Base-by-base conservation (phyloP, 805 yeast genomes). In the Saccharomycopsis capsularis region DNA sequence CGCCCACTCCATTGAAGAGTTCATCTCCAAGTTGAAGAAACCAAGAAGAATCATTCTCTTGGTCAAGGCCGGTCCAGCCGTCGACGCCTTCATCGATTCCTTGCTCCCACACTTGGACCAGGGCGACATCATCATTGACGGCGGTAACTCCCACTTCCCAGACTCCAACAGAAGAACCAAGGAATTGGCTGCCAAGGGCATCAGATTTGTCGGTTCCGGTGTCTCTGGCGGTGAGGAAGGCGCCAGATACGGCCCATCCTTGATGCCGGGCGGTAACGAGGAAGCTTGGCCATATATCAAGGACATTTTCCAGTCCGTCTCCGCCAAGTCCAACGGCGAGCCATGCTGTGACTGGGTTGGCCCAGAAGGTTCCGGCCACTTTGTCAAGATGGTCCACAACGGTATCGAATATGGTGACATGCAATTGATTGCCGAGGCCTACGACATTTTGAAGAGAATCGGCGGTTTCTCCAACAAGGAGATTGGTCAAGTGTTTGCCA, bases 321-420 rank as follows among this genome's bases (percentile, higher is more conserved):
- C 97, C 49, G 98, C 99, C 67, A 89, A 91, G 77, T 70, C 95
- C 55, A 96, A 93, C 65, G 96, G 96, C 62, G 97, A 93, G 76
- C 96, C 99, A 67, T 91, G 99, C 75, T 91, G 99, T 76, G 99
- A 91, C 81, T 91, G 99, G 99, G 97, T 91, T 62, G 99, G 99
- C 64, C 95, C 91, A 60, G 96, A 95, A 54, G 99, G 99, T 70
- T 81, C 98, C 42, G 99, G 99, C 64, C 99, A 91, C 74, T 91
- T 84, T 74, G 98, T 91, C 67, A 91, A 91, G 79, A 93, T 93
- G 99, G 98, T 93, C 57, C 99, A 91, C 80, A 91, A 91, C 70
- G 99, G 99, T 85, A 91, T 91, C 62, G 99, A 91, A 75, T 91
- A 91, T 71, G 99, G 98, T 79, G 99, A 91, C 74, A 91, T 91